phyloP scores from a whole-genome alignment of 805 yeast species.

The Crinitomyces ghanaensis region DNA sequence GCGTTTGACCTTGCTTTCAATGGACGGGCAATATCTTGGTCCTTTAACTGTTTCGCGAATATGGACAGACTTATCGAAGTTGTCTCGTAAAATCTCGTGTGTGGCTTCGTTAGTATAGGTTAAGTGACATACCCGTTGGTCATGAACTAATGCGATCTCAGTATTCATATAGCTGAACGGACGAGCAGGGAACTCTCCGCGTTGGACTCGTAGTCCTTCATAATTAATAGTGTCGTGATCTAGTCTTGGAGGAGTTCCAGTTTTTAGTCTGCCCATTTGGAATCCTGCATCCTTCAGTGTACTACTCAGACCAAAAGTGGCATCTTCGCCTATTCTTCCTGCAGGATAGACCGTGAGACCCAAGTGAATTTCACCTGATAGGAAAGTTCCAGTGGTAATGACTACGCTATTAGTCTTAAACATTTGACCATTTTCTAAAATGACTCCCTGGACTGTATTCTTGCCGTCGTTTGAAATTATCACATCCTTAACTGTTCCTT shows the following conservation, averaged over 20 bases:
- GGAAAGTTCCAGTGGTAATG: conserved; percentile 90
- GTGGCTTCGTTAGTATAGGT: conserved; percentile 69
- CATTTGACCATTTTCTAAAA: conserved; percentile 55
- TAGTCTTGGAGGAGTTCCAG: conserved; percentile 95
- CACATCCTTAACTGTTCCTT: conserved; percentile 78
- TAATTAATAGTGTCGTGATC: conserved; percentile 64
- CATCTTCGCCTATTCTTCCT: conserved; percentile 87
- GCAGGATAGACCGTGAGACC: conserved; percentile 75
- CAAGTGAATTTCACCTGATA: conserved; percentile 89
- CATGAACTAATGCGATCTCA: conserved; percentile 42
- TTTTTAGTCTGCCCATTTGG: conserved; percentile 76
- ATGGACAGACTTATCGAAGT: conserved; percentile 76
- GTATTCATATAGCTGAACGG: conserved; percentile 86
- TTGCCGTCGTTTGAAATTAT: conserved; percentile 37
- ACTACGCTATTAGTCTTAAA: conserved; percentile 58
- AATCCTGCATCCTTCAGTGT: conserved; percentile 73
- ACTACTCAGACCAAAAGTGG: conserved; percentile 78
- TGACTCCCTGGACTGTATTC: conserved; percentile 51
- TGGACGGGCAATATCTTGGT: conserved; percentile 94
- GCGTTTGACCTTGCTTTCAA: conserved; percentile 76
- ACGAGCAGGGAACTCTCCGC: conserved; percentile 72
- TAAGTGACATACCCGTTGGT: conserved; percentile 59
- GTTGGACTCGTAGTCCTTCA: conserved; percentile 48
- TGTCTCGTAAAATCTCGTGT: conserved; percentile 56
- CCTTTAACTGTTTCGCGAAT: conserved; percentile 91